Conservation (phyloP, 805 yeast genomes). For the Cyberlindnera maritima region DNA sequence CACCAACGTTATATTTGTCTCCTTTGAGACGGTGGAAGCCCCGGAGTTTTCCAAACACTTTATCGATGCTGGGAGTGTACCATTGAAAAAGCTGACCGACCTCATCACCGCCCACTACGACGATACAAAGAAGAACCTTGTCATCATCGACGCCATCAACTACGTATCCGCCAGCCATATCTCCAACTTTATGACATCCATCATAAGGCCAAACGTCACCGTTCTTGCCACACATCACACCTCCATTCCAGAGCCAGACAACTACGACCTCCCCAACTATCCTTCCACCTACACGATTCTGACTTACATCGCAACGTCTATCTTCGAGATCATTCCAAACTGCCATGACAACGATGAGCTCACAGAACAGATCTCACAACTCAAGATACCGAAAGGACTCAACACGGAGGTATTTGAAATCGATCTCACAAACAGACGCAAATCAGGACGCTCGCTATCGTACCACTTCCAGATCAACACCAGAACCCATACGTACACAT, state of each 20-base stretch:
- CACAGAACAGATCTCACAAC: slow-evolving; percentile 33
- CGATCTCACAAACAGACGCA: slow-evolving; percentile 65
- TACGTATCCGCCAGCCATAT: slow-evolving; percentile 46
- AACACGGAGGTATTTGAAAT: slow-evolving; percentile 48
- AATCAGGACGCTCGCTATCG: slow-evolving; percentile 75
- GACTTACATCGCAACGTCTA: slow-evolving; percentile 70
- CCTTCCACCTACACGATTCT: slow-evolving; percentile 56
- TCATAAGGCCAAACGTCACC: slow-evolving; percentile 45
- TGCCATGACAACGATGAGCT: slow-evolving; percentile 43
- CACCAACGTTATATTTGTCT: slow-evolving; percentile 48
- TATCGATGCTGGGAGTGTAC: slow-evolving; percentile 39
- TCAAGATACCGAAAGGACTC: slow-evolving; percentile 49
- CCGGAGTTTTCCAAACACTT: slow-evolving; percentile 51
- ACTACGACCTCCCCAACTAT: slow-evolving; percentile 34
- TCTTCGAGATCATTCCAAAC: slow-evolving; percentile 58
- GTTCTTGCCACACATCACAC: slow-evolving; percentile 48
- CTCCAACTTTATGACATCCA: slow-evolving; percentile 46
- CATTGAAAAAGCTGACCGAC: slow-evolving; percentile 28
- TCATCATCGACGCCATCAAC: slow-evolving; percentile 70
- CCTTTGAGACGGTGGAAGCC: slow-evolving; percentile 60
- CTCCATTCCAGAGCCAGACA: slow-evolving; percentile 36
- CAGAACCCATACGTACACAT: slow-evolving; percentile 38
- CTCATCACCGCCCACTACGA: slow-evolving; percentile 15
- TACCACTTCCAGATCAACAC: slow-evolving; percentile 56
- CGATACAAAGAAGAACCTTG: slow-evolving; percentile 33